Percentiles rank a stretch among this genome's conserved stretches.
Conservation (phyloP, 306 rosid genomes). For the Sicyos edulis region DNA sequence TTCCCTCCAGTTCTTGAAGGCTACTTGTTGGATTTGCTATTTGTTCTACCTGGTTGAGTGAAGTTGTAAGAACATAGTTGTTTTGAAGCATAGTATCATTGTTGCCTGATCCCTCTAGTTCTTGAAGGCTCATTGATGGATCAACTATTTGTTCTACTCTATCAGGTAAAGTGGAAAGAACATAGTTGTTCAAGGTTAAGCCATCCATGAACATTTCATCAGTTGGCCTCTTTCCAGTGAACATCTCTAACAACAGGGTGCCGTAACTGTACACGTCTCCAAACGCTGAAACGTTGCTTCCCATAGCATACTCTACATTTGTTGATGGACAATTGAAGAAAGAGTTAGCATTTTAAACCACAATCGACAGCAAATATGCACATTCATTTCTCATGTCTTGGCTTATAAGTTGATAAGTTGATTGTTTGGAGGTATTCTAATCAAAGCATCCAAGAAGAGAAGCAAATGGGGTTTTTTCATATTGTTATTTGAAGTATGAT, state of each 20-base stretch:
- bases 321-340: background rate
- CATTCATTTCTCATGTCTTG: background rate
- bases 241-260: constrained; percentile 23
- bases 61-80: too few relatives aligned
- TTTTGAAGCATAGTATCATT: too few relatives aligned
- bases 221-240: constrained; percentile 26
- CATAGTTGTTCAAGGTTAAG: constrained; percentile 26
- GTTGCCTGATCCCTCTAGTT: too few relatives aligned
- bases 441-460: too few relatives aligned
- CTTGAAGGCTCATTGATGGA: constrained; percentile 6
- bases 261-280: constrained; percentile 30
- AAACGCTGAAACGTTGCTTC: constrained; percentile 15
- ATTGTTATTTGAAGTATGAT: too few relatives aligned
- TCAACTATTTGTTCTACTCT: constrained; percentile 10
- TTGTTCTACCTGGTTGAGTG: too few relatives aligned
- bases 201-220: constrained; percentile 28
- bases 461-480: too few relatives aligned
- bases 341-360: too few relatives aligned
- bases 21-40: too few relatives aligned
- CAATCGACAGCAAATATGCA: too few relatives aligned
- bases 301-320: constrained; percentile 26
- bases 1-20: too few relatives aligned
- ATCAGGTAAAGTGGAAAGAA: constrained; percentile 15
- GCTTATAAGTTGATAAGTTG: background rate
- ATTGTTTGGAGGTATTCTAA: too few relatives aligned